Evolutionary conservation across 495 filamentous ascomycete species (phyloP), one percentile per base, ranked within the genome.

Genomic region (Penicillium parvum): DNA sequence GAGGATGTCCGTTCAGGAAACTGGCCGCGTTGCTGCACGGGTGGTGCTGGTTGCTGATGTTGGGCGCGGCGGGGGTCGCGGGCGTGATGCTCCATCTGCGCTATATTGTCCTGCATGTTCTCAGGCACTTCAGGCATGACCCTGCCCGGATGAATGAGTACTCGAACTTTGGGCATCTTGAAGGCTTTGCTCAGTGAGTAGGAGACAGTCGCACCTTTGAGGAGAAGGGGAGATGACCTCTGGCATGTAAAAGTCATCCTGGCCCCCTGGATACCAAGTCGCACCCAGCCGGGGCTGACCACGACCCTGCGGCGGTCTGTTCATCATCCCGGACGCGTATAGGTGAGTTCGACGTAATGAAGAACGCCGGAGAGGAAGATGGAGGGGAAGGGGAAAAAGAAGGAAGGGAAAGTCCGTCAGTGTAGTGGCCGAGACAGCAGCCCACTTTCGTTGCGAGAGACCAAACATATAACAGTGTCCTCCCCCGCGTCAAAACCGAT

Each of bases 71-170:
- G 58, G 62, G 71, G 59, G 61, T 61, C 60, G 34, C 58, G 73
- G 29, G 84, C 85, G 71, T 88, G 79, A 38, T 90, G 75, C 72
- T 96, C 91, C 64, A 98, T 78, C 63, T 88, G 79, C 37, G 90
- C 85, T 29, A 98, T 76, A 61, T 85, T 88, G 57, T 92, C 82
- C 69, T 95, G 87, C 76, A 98, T 96, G 60, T 90, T 85, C 53
- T 81, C 81, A 20, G 84, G 83, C 18, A 88, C 80, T 65, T 87
- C 84, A 40, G 84, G 82, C 76, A 85, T 86, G 38, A 86, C 73
- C 43, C 84, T 87, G 56, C 43, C 47, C 10, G 48, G 47, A 32
- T 39, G 54, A 33, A 58, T 61, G 21, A 61, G 46, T 47, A 61
- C 49, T 37, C 57, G 45, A 38, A 61, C 37, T 40, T 35, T 40